Evolutionary conservation across 2,329 filamentous ascomycete genomes (phyloP).

Genomic region (Sarocladium strictum): DNA sequence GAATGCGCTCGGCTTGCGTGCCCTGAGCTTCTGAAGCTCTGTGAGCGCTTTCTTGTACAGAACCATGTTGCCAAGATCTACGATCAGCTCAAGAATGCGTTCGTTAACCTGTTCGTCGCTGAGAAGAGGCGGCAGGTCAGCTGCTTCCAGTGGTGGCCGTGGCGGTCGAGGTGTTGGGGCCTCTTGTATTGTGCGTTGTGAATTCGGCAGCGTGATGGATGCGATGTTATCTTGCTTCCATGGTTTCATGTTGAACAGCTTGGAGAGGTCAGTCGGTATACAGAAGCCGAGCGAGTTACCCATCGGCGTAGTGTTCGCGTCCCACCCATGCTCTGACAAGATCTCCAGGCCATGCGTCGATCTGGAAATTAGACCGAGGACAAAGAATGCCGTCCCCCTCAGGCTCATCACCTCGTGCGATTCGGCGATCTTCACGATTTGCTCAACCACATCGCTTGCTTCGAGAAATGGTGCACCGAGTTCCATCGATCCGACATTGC

Average conservation of each 20-base stretch:
- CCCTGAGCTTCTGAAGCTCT: conserved; percentile 75
- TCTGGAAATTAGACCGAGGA: conserved; percentile 84
- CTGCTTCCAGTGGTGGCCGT: conserved; percentile 37
- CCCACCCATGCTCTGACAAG: conserved; percentile 84
- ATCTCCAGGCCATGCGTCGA: conserved; percentile 92
- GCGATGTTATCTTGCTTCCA: conserved; percentile 50
- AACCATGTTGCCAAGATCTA: conserved; percentile 89
- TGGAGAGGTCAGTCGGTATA: conserved; percentile 71
- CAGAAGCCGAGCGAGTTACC: conserved; percentile 84
- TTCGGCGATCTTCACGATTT: conserved; percentile 85
- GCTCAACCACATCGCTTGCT: conserved; percentile 77
- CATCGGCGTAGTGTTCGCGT: conserved; percentile 76
- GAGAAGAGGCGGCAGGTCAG: conserved; percentile 35
- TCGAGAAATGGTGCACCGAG: conserved; percentile 92
- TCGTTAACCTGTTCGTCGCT: conserved; percentile 62
- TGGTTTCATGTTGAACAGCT: conserved; percentile 65
- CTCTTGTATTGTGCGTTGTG: conserved; percentile 46
- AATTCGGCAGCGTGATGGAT: conserved; percentile 39
- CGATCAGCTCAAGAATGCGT: conserved; percentile 76
- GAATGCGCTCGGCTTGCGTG: conserved; percentile 70
- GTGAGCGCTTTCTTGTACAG: conserved; percentile 80
- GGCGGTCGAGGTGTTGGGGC: conserved; percentile 36
- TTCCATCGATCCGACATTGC: conserved; percentile 98
- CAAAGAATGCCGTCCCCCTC: conserved; percentile 93
- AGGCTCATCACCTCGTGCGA: conserved; percentile 84